phyloP scores from a whole-genome alignment of 1,139 yeast genomes.

The Pichia kudriavzevii region DNA sequence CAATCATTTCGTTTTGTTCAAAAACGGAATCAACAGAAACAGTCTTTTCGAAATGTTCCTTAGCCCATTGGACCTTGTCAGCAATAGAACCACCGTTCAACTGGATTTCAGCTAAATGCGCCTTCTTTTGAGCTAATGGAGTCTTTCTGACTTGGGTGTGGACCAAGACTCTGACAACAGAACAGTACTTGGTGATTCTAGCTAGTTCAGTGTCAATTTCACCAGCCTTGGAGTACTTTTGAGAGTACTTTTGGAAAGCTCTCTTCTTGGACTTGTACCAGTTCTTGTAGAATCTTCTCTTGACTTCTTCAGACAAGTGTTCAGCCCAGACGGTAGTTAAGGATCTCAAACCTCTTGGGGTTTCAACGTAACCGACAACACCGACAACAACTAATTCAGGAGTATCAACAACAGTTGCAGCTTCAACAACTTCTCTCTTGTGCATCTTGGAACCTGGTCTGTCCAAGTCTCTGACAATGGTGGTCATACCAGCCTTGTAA shows the following conservation, averaged over 20 bases:
- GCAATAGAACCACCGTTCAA: constrained; percentile 98
- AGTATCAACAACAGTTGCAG: constrained; percentile 98
- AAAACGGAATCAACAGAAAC: constrained; percentile 91
- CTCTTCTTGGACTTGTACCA: constrained; percentile 99
- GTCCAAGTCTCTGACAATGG: constrained; percentile 99
- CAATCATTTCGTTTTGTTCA: constrained; percentile 98
- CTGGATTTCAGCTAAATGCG: constrained; percentile 99
- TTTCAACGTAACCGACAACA: constrained; percentile 99
- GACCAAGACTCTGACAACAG: constrained; percentile 97
- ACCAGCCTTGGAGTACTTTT: constrained; percentile 88
- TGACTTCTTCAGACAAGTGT: constrained; percentile 98
- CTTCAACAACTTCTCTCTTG: constrained; percentile 99
- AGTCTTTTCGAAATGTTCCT: constrained; percentile 98
- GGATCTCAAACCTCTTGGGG: constrained; percentile 99
- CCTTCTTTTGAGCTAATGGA: constrained; percentile 98
- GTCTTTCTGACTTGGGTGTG: constrained; percentile 99
- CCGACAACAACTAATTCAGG: constrained; percentile 99
- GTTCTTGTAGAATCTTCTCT: constrained; percentile 99
- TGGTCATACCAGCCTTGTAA: constrained; percentile 99
- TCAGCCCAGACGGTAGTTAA: constrained; percentile 99
- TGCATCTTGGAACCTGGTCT: constrained; percentile 99
- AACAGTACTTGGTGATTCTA: constrained; percentile 96
- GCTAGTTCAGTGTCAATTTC: constrained; percentile 94
- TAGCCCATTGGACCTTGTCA: constrained; percentile 98
- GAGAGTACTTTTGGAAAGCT: constrained; percentile 99